Conservation (phyloP, 495 filamentous ascomycete genomes). For the Cercophora scortea region DNA sequence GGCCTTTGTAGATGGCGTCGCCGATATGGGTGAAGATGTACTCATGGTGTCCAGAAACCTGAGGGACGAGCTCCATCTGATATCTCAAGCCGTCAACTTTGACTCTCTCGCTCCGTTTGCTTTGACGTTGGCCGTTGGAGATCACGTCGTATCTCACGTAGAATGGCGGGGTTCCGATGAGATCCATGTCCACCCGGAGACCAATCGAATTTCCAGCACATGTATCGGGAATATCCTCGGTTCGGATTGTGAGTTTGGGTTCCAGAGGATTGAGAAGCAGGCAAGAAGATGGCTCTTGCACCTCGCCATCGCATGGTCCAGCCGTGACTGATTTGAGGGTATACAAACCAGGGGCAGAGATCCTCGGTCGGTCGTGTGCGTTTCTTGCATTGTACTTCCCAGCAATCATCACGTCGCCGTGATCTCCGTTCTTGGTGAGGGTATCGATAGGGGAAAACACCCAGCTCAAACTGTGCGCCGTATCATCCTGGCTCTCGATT, state of each 20-base stretch:
- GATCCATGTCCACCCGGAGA: slow-evolving; percentile 73
- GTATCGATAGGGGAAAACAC: slow-evolving; percentile 61
- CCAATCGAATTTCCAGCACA: slow-evolving; percentile 92
- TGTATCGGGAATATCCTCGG: slow-evolving; percentile 82
- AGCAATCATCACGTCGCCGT: slow-evolving; percentile 43
- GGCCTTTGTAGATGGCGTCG: slow-evolving; percentile 69
- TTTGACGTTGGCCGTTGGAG: slow-evolving; percentile 36
- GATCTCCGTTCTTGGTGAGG: slow-evolving; percentile 55
- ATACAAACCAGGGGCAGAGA: slow-evolving; percentile 79
- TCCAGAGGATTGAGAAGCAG: slow-evolving; percentile 84
- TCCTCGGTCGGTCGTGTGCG: slow-evolving; percentile 39
- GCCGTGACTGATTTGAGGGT: slow-evolving; percentile 69
- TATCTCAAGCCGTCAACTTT: slow-evolving; percentile 60
- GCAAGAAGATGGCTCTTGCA: slow-evolving; percentile 87
- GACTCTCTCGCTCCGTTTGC: slow-evolving; percentile 30
- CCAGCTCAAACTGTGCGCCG: slow-evolving; percentile 55
- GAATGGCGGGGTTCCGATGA: slow-evolving; percentile 89
- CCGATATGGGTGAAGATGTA: slow-evolving; percentile 76
- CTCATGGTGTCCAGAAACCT: slow-evolving; percentile 71
- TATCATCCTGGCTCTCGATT: slow-evolving; percentile 47
- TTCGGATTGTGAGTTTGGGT: slow-evolving; percentile 62
- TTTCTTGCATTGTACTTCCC: slow-evolving; percentile 47
- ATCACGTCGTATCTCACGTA: slow-evolving; percentile 63
- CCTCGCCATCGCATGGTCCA: slow-evolving; percentile 74
- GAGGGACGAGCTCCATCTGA: slow-evolving; percentile 78